phyloP scores from a whole-genome alignment of 1,284 basidiomycete species.

The Testicularia cyperi region DNA sequence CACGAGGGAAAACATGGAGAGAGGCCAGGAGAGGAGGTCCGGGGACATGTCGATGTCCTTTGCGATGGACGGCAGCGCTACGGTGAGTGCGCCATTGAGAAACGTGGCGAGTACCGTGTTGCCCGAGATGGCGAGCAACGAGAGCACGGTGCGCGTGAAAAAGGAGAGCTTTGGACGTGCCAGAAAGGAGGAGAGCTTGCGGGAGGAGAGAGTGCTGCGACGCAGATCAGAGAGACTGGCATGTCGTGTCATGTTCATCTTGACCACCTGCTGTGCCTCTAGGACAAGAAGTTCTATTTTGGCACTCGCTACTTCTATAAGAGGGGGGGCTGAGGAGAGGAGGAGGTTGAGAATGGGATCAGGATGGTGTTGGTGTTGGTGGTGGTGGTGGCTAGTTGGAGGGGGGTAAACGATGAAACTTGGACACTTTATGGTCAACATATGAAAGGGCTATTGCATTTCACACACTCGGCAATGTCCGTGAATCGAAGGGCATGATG shows the following conservation, averaged over 20 bases:
- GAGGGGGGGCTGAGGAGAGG: too few species aligned
- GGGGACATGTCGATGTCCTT: constrained; percentile 26
- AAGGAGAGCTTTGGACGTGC: constrained; percentile 17
- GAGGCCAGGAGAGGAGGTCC: constrained; percentile 68
- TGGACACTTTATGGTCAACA: too few species aligned
- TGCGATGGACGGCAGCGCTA: constrained; percentile 70
- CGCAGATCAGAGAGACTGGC: constrained; percentile 17
- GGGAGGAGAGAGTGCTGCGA: constrained; percentile 11
- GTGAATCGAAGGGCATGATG: too few species aligned
- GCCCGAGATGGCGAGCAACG: constrained; percentile 38
- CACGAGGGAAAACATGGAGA: constrained; percentile 66
- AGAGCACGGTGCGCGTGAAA: constrained; percentile 16
- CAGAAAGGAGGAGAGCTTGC: constrained; percentile 14
- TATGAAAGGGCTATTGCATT: too few species aligned
- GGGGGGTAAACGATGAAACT: too few species aligned
- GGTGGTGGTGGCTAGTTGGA: too few species aligned
- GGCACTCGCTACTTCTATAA: too few species aligned
- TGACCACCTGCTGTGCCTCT: too few species aligned
- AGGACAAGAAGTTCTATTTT: too few species aligned
- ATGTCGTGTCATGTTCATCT: constrained; percentile 12
- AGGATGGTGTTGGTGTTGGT: too few species aligned
- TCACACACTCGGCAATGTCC: too few species aligned
- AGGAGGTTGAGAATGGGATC: too few species aligned
- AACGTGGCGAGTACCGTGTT: constrained; percentile 57
- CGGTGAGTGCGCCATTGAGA: constrained; percentile 63